Conservation (phyloP, 2,329 filamentous ascomycete genomes). For the Herpotrichia juniperi region DNA sequence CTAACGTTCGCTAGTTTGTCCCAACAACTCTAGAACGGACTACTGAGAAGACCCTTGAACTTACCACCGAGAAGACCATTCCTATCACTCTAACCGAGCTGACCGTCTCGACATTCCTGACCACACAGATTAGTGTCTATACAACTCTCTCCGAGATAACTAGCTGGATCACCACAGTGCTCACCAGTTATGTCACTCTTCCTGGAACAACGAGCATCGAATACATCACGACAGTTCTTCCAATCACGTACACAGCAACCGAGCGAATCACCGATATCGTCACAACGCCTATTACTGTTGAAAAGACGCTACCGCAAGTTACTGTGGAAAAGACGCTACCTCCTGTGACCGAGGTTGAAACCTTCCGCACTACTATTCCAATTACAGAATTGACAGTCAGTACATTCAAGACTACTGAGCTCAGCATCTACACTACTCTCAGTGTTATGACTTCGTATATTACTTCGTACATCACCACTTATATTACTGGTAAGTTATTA, state of each 20-base stretch:
- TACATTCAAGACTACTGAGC: no score
- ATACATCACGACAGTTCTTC: background rate
- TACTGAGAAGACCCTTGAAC: background rate
- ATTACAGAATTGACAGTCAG: no score
- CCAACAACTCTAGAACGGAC: background rate
- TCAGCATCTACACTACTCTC: no score
- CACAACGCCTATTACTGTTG: background rate
- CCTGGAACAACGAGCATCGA: background rate
- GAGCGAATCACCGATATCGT: background rate
- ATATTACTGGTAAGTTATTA: no score
- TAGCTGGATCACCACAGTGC: background rate
- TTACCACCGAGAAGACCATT: background rate
- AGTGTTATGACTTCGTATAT: no score
- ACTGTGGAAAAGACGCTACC: no score
- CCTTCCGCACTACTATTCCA: no score
- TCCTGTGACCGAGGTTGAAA: no score
- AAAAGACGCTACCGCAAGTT: background rate
- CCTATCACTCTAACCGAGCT: background rate
- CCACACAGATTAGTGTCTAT: background rate
- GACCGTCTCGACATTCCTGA: constrained; percentile 1
- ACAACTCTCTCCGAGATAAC: background rate
- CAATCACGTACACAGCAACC: background rate
- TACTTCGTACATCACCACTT: no score
- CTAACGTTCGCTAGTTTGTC: constrained; percentile 1
- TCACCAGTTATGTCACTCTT: background rate